phyloP scores from a whole-genome alignment of 1,284 basidiomycete species.

The Xerocomus cyaneibrunnescens region DNA sequence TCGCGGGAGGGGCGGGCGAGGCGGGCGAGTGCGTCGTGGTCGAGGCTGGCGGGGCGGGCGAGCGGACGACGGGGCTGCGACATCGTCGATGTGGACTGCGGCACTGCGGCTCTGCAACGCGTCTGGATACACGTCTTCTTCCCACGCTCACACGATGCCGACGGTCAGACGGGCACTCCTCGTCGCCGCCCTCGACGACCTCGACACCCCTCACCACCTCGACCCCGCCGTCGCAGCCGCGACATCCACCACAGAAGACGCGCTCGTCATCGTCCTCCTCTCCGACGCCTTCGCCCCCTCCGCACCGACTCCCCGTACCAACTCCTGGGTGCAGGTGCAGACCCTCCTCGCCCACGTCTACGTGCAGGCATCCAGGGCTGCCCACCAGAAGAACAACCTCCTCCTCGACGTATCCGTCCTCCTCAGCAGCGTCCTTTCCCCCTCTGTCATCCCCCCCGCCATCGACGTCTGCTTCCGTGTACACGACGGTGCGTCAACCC shows the following conservation, averaged over 20 bases:
- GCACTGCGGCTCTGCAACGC: too few relatives aligned
- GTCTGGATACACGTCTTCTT: too few relatives aligned
- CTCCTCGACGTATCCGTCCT: slow-evolving; percentile 71
- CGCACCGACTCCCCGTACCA: slow-evolving; percentile 48
- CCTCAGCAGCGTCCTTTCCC: slow-evolving; percentile 47
- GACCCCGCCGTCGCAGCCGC: slow-evolving; percentile 52
- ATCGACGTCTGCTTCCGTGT: slow-evolving; percentile 52
- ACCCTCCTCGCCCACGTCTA: slow-evolving; percentile 70
- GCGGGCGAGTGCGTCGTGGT: slow-evolving; percentile 10
- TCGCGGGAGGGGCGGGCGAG: slow-evolving; percentile 8
- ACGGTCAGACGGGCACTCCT: slow-evolving; percentile 40
- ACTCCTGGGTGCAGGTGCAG: slow-evolving; percentile 60
- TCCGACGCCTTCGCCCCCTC: slow-evolving; percentile 50
- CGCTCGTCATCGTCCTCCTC: slow-evolving; percentile 62
- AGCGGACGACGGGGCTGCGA: neutral
- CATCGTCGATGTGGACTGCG: neutral
- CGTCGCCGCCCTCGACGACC: slow-evolving; percentile 50
- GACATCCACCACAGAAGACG: slow-evolving; percentile 43
- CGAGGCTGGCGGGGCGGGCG: slow-evolving; percentile 22
- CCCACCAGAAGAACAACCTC: slow-evolving; percentile 63
- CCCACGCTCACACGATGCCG: slow-evolving; percentile 11
- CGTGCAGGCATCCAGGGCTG: slow-evolving; percentile 68
- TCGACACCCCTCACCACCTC: slow-evolving; percentile 54
- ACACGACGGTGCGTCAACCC: slow-evolving; percentile 44
- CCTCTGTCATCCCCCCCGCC: slow-evolving; percentile 40